Evolutionary conservation across 345 rosid species (phyloP), one percentile per base, ranked within the genome.

Genomic region (Populus ilicifolia): DNA sequence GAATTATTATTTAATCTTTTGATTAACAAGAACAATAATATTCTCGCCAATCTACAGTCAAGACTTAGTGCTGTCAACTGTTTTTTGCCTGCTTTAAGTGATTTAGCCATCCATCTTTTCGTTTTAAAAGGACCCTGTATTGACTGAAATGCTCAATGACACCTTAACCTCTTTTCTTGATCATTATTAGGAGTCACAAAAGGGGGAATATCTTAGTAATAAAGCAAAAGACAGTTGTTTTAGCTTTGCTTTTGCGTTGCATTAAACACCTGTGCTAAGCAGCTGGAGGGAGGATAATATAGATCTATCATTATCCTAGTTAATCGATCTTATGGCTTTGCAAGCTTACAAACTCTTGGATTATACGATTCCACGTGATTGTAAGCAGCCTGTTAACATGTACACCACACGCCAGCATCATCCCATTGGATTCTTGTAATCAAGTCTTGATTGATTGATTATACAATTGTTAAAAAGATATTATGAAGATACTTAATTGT

Each of bases 181-280:
- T 77, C 74, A 59, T 50, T 76, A 46, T 33, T 35, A 48, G 30
- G 67, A 62, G 23, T 46, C 14, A 50, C 46, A 35, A 56, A 75
- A 48, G 20, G 46, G 39, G 20, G 48, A 67, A 52, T 38, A 52
- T 43, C 59, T 76, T 25, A 18, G 59, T 69, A 77, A 59, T 77
- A 77, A 77, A 77, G 79, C 79, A 25, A 69, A 69, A 56, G 69
- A 77, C 61, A 59, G 56, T 56, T 77, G 74, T 70, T 62, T 52
- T 59, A 46, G 70, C 63, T 14, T 77, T 77, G 71, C 71, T 71
- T 77, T 70, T 44, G 48, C 61, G 59, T 27, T 41, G 21, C 67
- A 29, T 41, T n/a, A 41, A 65, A 29, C 38, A 38, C 69, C 17
- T 46, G 29, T 56, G 67, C n/a, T 59, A 6, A 69, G 79, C 59